phyloP scores from a whole-genome alignment of 2,329 filamentous ascomycete genomes.

The Claviceps pusilla region DNA sequence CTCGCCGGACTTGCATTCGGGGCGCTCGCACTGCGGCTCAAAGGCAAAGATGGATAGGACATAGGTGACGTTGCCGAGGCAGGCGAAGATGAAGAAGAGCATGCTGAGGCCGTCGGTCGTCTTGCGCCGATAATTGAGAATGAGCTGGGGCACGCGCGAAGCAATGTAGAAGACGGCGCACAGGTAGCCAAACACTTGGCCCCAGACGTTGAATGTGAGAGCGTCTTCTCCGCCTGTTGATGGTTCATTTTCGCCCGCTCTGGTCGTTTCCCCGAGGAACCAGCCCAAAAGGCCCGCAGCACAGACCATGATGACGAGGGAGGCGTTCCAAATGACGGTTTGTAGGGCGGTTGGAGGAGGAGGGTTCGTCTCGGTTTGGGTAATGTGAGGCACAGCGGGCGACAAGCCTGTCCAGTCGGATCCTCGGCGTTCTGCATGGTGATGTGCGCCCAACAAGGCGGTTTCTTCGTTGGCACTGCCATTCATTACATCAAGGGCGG shows the following conservation, averaged over 20 bases:
- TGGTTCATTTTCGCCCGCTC: constrained; percentile 24
- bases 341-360: constrained; percentile 38
- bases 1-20: constrained; percentile 50
- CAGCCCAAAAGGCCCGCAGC: constrained; percentile 73
- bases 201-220: constrained; percentile 57
- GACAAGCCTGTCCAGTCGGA: constrained; percentile 53
- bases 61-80: constrained; percentile 86
- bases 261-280: constrained; percentile 44
- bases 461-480: constrained; percentile 37
- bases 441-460: constrained; percentile 32
- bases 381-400: constrained; percentile 65
- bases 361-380: constrained; percentile 28
- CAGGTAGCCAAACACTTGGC: constrained; percentile 86
- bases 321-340: constrained; percentile 54
- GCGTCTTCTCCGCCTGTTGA: constrained; percentile 27
- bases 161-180: constrained; percentile 83
- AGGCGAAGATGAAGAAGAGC: constrained; percentile 93
- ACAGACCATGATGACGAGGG: constrained; percentile 67
- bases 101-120: constrained; percentile 86
- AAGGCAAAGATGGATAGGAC: constrained; percentile 86
- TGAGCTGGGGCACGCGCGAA: constrained; percentile 74
- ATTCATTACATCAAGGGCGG: constrained; percentile 11
- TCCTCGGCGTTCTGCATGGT: constrained; percentile 29
- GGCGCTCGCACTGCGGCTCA: constrained; percentile 50
- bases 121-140: constrained; percentile 85